A percentile compares a stretch with the other conserved stretches of the same genome.
These are phyloP conservation scores for Exophiala sideris DNA, from an alignment of 2,329 filamentous ascomycete species.

Conservation along the genomic window DNA sequence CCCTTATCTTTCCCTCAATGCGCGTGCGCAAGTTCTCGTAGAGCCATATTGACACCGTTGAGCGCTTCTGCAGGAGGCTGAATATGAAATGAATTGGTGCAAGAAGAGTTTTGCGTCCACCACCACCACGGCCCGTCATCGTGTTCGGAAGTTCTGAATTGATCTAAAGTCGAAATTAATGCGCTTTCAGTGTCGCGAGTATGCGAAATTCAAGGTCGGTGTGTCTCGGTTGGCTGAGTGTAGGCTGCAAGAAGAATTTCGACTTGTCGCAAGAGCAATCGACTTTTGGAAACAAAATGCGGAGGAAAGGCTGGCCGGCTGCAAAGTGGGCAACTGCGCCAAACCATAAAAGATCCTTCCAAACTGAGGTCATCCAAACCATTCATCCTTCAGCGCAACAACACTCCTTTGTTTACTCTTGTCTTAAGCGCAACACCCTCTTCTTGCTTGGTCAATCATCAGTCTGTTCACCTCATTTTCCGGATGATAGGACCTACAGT, in stretches of 20 bases:
- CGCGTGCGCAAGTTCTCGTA: constrained; percentile 93
- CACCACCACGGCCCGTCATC: constrained; percentile 56
- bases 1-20: constrained; percentile 94
- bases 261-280: background rate
- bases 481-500: constrained; percentile 10
- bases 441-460: constrained; percentile 30
- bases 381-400: background rate
- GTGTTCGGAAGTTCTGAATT: background rate
- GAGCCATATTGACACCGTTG: constrained; percentile 89
- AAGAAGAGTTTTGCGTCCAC: constrained; percentile 65
- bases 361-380: constrained; percentile 18
- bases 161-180: background rate
- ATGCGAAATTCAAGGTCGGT: background rate
- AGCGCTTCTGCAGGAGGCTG: constrained; percentile 81
- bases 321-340: constrained; percentile 9
- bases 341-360: constrained; percentile 1
- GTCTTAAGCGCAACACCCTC: constrained; percentile 20
- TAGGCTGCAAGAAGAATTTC: background rate
- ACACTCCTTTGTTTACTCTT: background rate
- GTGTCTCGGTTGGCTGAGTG: too few relatives aligned
- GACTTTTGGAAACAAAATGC: constrained; percentile 12
- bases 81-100: constrained; percentile 87
- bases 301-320: constrained; percentile 11
- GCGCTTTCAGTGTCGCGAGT: background rate
- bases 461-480: background rate